phyloP scores from a whole-genome alignment of 805 yeast species.

The Candida jianshihensis region DNA sequence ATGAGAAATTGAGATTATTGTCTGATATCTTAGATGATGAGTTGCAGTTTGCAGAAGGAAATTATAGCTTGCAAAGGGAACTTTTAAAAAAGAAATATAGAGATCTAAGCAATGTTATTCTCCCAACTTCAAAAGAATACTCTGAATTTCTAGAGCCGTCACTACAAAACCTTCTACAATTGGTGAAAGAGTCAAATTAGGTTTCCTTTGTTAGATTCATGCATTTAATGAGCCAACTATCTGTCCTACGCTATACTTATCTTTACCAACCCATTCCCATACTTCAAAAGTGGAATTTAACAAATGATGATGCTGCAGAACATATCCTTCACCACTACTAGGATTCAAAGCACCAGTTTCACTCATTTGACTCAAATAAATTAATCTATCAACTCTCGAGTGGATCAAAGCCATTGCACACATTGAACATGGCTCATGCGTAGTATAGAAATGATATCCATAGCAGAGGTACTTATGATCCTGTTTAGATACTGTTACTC shows the following conservation, averaged over 20 bases:
- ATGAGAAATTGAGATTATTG: conserved; percentile 22
- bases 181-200: not conserved
- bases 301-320: conserved; percentile 66
- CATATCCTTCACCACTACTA: conserved; percentile 57
- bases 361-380: conserved; percentile 46
- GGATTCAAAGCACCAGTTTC: conserved; percentile 51
- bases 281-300: conserved; percentile 86
- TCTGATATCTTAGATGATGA: conserved; percentile 24
- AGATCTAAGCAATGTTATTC: conserved; percentile 22
- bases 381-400: conserved; percentile 67
- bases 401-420: conserved; percentile 94
- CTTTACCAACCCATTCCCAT: conserved; percentile 57
- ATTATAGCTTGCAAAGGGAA: conserved; percentile 13
- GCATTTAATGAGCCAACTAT: conserved; percentile 22
- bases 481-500: conserved; percentile 19
- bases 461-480: conserved; percentile 57
- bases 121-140: conserved; percentile 2
- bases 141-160: conserved; percentile 5
- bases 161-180: conserved; percentile 10
- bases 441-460: conserved; percentile 70
- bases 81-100: conserved; percentile 17
- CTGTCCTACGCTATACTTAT: conserved; percentile 19
- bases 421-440: conserved; percentile 97
- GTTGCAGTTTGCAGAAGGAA: conserved; percentile 6
- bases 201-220: not conserved